phyloP scores from a whole-genome alignment of 2,329 filamentous ascomycete species.

The Basipetospora sp. region DNA sequence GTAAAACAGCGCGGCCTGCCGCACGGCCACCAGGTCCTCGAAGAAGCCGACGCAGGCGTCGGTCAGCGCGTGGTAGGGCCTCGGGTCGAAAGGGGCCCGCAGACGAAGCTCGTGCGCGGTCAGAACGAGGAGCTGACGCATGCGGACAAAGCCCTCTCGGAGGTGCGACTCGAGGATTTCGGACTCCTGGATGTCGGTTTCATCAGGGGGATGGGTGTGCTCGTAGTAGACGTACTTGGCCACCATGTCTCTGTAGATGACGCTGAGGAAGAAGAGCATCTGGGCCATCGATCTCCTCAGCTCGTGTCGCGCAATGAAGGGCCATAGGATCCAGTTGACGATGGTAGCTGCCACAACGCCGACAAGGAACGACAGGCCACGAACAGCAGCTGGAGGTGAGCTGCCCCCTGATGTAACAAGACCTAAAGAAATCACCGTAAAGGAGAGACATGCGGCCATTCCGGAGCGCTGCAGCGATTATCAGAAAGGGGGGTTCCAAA shows the following conservation, averaged over 20 bases:
- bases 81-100: slow-evolving; percentile 39
- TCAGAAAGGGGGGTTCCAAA: no score
- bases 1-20: slow-evolving; percentile 43
- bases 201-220: slow-evolving; percentile 34
- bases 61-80: slow-evolving; percentile 41
- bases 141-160: slow-evolving; percentile 44
- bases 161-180: slow-evolving; percentile 44
- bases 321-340: slow-evolving; percentile 47
- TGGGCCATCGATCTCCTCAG: slow-evolving; percentile 38
- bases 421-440: slow-evolving; percentile 37
- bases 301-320: slow-evolving; percentile 45
- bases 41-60: slow-evolving; percentile 43
- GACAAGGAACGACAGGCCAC: slow-evolving; percentile 35
- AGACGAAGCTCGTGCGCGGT: slow-evolving; percentile 43
- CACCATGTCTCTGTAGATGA: slow-evolving; percentile 42
- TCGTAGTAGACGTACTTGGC: slow-evolving; percentile 46
- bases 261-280: slow-evolving; percentile 43
- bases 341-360: slow-evolving; percentile 38
- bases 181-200: slow-evolving; percentile 35
- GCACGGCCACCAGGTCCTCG: slow-evolving; percentile 41
- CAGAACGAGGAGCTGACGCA: slow-evolving; percentile 30
- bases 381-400: slow-evolving; percentile 27
- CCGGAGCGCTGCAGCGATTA: slow-evolving; percentile 31
- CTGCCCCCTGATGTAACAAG: slow-evolving; percentile 18
- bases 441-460: slow-evolving; percentile 42